Evolutionary conservation across 345 rosid genomes (phyloP), one percentile per base, ranked within the genome.

Genomic region (Lepidium africanum): DNA sequence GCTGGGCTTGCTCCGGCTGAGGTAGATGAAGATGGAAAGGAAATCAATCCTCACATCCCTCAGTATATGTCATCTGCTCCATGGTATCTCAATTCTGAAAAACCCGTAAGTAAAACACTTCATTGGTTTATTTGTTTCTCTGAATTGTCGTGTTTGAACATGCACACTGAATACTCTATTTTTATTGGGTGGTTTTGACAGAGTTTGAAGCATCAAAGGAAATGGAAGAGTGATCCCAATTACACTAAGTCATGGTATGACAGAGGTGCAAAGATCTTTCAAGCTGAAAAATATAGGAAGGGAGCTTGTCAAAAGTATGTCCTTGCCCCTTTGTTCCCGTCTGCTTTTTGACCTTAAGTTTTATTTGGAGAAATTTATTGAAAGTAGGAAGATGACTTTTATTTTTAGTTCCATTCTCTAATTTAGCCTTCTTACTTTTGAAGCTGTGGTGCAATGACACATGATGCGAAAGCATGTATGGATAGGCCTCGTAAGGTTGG

Each of bases 371-470:
- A 3, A 25, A 25, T 2, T 25, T 25, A 11, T 32, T 54, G 71
- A 16, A 16, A 37, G 16, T 25, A 9, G 9, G 2, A 41, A 39
- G 6, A 3, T 4, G 9, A 9, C 12, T 49, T 21, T 35, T 59
- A n/a, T 59, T 7, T 23, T 42, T 38, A 43, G 45, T 30, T 50
- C 11, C 9, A 21, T 27, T 67, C 17, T 59, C 56, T 59, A 27
- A 73, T 48, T 42, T 66, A n/a, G 3, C 4, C 4, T 3, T 35
- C 10, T 51, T 5, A 0, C 49, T 65, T 47, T 67, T 75, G 32
- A 52, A 89, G 95, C 69, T 93, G 96, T 76, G 96, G 98, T 51
- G 97, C 97, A 12, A 82, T 94, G 87, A 88, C 99, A 2, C 99
- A 93, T 68, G 55, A 70, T 78, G 65, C 71, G 0, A 94, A 86